These are phyloP conservation scores for Sclerotinia subarctica DNA, from an alignment of 2,329 filamentous ascomycete species.

Conservation along the genomic window DNA sequence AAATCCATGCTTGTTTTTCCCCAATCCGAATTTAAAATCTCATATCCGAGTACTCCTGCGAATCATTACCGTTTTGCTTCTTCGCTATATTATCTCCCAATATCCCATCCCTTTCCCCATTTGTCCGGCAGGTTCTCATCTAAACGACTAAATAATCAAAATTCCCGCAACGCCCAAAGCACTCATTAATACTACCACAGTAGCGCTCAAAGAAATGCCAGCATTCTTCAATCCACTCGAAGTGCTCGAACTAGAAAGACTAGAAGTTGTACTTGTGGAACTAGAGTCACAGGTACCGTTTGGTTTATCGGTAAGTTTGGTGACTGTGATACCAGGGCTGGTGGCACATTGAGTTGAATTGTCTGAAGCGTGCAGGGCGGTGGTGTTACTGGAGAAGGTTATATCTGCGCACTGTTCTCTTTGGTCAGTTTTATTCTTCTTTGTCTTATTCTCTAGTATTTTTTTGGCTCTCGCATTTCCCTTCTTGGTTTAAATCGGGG, in stretches of 20 bases:
- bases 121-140: neutral
- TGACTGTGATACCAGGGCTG: neutral
- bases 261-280: neutral
- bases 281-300: neutral
- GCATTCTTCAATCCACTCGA: neutral
- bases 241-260: neutral
- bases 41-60: neutral
- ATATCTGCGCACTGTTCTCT: constrained; percentile 12
- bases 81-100: neutral
- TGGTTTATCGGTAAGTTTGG: neutral
- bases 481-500: neutral
- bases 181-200: neutral
- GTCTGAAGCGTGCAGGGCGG: neutral
- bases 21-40: neutral
- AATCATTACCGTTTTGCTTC: neutral
- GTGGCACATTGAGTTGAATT: constrained; percentile 10
- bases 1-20: neutral
- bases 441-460: too few species aligned
- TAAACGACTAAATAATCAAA: neutral
- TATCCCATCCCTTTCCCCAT: neutral
- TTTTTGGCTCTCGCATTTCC: too few species aligned
- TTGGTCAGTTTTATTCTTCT: neutral
- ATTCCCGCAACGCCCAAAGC: neutral
- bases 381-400: constrained; percentile 8
- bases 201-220: neutral